phyloP scores from a whole-genome alignment of 2,329 filamentous ascomycete genomes.

The Monilinia laxa region DNA sequence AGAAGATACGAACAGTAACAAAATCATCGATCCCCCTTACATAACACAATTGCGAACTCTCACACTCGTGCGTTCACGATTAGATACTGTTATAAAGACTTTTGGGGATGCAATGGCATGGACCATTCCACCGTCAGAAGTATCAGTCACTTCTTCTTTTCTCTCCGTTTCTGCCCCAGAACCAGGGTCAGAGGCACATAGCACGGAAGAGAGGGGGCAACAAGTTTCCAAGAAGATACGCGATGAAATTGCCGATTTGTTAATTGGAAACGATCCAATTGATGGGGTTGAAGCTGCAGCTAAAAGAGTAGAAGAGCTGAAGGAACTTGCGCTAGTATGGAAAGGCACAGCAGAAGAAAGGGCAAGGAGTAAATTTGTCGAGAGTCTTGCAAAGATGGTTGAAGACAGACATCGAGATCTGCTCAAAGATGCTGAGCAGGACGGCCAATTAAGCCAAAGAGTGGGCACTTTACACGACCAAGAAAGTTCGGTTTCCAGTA shows the following conservation, averaged over 20 bases:
- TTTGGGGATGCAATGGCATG: conserved; percentile 98
- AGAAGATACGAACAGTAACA: conserved; percentile 30
- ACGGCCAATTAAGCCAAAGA: conserved; percentile 32
- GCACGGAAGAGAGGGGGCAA: conserved; percentile 82
- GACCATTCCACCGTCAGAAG: conserved; percentile 82
- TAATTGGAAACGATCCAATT: conserved; percentile 60
- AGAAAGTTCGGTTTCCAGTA: conserved; percentile 20
- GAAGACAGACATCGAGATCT: conserved; percentile 60
- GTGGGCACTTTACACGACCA: conserved; percentile 35
- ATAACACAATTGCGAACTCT: conserved; percentile 80
- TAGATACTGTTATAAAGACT: conserved; percentile 84
- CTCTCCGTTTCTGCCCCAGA: conserved; percentile 88
- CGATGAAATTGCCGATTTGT: conserved; percentile 67
- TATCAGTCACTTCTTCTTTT: conserved; percentile 80
- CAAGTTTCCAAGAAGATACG: conserved; percentile 70
- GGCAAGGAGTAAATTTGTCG: conserved; percentile 76
- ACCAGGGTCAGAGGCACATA: conserved; percentile 61
- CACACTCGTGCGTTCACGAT: conserved; percentile 74
- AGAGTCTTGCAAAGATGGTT: conserved; percentile 75
- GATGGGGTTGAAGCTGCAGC: conserved; percentile 72
- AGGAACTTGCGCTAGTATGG: conserved; percentile 78
- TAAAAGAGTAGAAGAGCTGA: conserved; percentile 72
- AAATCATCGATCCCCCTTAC: conserved; percentile 57
- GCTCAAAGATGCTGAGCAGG: conserved; percentile 38
- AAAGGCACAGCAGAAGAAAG: conserved; percentile 95